phyloP scores from a whole-genome alignment of 2,329 filamentous ascomycete genomes.

The Aspergillaceae sp. region DNA sequence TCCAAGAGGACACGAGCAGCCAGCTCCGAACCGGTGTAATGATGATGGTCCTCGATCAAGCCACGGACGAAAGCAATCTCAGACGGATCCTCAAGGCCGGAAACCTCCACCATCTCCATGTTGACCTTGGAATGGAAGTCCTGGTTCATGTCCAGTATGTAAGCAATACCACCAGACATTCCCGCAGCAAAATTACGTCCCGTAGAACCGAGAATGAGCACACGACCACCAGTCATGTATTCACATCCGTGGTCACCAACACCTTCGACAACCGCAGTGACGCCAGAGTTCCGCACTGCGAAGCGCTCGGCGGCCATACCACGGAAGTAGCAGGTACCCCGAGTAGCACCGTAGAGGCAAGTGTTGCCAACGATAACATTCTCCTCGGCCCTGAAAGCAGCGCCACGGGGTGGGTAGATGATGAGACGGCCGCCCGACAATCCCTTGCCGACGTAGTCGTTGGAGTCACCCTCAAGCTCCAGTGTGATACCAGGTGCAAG shows the following conservation, averaged over 20 bases:
- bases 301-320: constrained; percentile 95
- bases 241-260: constrained; percentile 94
- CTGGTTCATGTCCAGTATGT: constrained; percentile 78
- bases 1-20: constrained; percentile 90
- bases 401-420: constrained; percentile 81
- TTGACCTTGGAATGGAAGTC: constrained; percentile 94
- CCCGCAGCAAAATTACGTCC: constrained; percentile 96
- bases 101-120: constrained; percentile 92
- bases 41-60: constrained; percentile 91
- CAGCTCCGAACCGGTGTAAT: constrained; percentile 93
- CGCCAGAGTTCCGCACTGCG: constrained; percentile 91
- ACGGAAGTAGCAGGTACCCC: constrained; percentile 89
- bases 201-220: constrained; percentile 77
- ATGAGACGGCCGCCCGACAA: constrained; percentile 88
- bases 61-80: constrained; percentile 88
- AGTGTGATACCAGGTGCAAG: constrained; percentile 87
- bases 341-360: constrained; percentile 88
- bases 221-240: constrained; percentile 96
- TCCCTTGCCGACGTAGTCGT: constrained; percentile 96
- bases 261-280: constrained; percentile 91
- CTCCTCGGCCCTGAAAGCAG: constrained; percentile 92
- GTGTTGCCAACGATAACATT: constrained; percentile 91
- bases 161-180: constrained; percentile 97
- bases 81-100: constrained; percentile 68
- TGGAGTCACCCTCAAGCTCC: constrained; percentile 89